Conservation (phyloP, 257 asterid species). For the Ocimum tenuiflorum region DNA sequence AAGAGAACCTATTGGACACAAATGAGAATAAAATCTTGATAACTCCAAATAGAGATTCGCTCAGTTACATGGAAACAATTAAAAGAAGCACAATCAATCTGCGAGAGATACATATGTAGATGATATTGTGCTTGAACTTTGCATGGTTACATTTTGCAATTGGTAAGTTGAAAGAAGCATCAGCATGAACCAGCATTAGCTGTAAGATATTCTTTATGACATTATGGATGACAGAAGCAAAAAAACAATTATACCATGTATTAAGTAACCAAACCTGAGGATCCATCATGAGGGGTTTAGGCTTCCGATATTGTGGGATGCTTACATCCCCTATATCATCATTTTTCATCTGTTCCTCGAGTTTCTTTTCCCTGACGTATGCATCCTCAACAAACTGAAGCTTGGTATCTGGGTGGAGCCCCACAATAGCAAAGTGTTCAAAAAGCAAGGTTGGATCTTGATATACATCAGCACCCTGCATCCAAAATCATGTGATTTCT, state of each 20-base stretch:
- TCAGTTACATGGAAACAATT: background rate
- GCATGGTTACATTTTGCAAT: background rate
- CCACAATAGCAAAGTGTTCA: slow-evolving; percentile 79
- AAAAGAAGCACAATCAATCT: background rate
- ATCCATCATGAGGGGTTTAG: slow-evolving; percentile 59
- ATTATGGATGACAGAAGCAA: background rate
- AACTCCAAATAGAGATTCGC: background rate
- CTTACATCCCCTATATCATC: slow-evolving; percentile 29
- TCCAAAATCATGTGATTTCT: slow-evolving; percentile 23
- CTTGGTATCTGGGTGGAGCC: slow-evolving; percentile 82
- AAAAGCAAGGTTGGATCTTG: slow-evolving; percentile 71
- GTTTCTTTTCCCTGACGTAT: slow-evolving; percentile 49
- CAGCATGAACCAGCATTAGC: slow-evolving; percentile 1
- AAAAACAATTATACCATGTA: background rate
- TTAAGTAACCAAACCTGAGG: slow-evolving; percentile 63
- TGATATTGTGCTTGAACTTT: slow-evolving; percentile 1
- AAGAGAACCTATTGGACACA: slow-evolving; percentile 52
- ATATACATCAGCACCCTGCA: slow-evolving; percentile 74
- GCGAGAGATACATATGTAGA: background rate
- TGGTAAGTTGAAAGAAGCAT: background rate
- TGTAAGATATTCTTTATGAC: background rate
- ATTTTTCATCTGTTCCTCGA: slow-evolving; percentile 47
- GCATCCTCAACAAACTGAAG: slow-evolving; percentile 79
- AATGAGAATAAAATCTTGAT: slow-evolving; percentile 5
- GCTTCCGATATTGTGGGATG: slow-evolving; percentile 34